Base-by-base conservation (phyloP, 2,329 filamentous ascomycete species). In the Epichloe amarillans region DNA sequence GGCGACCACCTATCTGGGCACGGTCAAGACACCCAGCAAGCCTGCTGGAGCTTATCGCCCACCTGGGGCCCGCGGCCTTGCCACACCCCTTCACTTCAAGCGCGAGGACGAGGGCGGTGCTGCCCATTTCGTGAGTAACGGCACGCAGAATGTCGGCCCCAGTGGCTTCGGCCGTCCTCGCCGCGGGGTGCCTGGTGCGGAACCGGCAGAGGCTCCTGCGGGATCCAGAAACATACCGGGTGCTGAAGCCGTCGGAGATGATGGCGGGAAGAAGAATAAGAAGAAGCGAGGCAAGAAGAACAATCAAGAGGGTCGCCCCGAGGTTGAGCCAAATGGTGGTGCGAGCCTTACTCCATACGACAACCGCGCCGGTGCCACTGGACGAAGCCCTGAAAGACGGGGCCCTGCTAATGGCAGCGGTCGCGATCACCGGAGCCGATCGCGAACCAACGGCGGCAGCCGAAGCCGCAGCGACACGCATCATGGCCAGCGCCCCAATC, bases 41-140 rank as follows among this genome's bases (percentile, higher is more conserved):
- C 89, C 93, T 43, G 89, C 88, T n/a, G 93, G 93, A 58, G 93
- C 93, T 3, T 98, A 98, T 66, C 84, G 93, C 45, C 93, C 93
- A 39, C 93, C 93, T 3, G 93, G 93, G 57, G 93, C 93, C 30
- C 86, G 93, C 58, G 93, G 93, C 49, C 82, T 86, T 55, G 79
- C 82, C 50, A 97, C 93, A 0, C 93, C 93, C 10, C 74, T 97
- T 55, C 87, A 93, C 60, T 98, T 97, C 75, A 95, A 95, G 76
- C 88, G 93, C 52, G 93, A 98, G 68, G 93, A 98, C 57, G 88
- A 98, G 69, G 93, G 93, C 49, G 93, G 93, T 49, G 86, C 86
- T 8, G 90, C 91, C 6, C 94, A 90, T 63, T 73, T 88, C 53
- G 77, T 82, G 59, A 83, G 86, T 66, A 91, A 93, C 57, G 88